Percentiles rank a stretch among this genome's conserved stretches.
Conservation (phyloP, 2,329 filamentous ascomycete genomes). For the Neonectria sp. region DNA sequence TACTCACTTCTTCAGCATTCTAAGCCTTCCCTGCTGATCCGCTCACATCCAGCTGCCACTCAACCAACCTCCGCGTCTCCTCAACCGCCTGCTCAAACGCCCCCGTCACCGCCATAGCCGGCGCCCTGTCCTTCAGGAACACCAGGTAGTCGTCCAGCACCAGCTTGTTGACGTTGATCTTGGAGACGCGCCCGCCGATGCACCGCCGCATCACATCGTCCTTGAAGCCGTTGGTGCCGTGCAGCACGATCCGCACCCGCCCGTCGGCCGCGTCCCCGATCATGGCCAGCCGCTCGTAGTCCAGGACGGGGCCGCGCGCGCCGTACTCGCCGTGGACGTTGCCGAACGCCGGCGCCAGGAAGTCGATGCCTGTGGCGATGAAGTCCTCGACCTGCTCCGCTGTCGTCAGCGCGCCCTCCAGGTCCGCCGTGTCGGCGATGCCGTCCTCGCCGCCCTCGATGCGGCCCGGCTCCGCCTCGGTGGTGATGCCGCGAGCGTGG, state of each 20-base stretch:
- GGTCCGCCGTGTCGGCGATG: slow-evolving; percentile 71
- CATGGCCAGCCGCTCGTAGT: slow-evolving; percentile 62
- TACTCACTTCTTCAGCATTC: background rate
- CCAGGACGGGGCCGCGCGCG: slow-evolving; percentile 72
- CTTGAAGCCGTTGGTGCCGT: slow-evolving; percentile 70
- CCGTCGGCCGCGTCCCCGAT: slow-evolving; percentile 51
- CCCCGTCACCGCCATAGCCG: slow-evolving; percentile 44
- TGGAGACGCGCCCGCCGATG: slow-evolving; percentile 65
- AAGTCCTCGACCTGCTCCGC: slow-evolving; percentile 80
- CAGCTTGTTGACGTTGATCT: slow-evolving; percentile 71
- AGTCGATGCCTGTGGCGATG: slow-evolving; percentile 79
- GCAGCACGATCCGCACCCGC: slow-evolving; percentile 64
- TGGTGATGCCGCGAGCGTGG: slow-evolving; percentile 30
- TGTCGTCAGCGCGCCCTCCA: slow-evolving; percentile 68
- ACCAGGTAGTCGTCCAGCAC: slow-evolving; percentile 56
- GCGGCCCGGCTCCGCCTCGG: slow-evolving; percentile 39
- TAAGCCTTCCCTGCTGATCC: slow-evolving; percentile 28
- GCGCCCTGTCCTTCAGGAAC: slow-evolving; percentile 24
- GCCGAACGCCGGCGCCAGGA: slow-evolving; percentile 82
- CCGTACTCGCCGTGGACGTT: slow-evolving; percentile 85
- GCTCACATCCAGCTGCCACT: slow-evolving; percentile 32
- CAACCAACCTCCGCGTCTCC: slow-evolving; percentile 38
- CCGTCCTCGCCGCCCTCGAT: slow-evolving; percentile 75
- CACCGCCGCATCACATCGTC: slow-evolving; percentile 65
- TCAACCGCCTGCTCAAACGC: slow-evolving; percentile 49